Base-by-base conservation (phyloP, 176 grass and related monocot genomes). In the Paspalum notatum region DNA sequence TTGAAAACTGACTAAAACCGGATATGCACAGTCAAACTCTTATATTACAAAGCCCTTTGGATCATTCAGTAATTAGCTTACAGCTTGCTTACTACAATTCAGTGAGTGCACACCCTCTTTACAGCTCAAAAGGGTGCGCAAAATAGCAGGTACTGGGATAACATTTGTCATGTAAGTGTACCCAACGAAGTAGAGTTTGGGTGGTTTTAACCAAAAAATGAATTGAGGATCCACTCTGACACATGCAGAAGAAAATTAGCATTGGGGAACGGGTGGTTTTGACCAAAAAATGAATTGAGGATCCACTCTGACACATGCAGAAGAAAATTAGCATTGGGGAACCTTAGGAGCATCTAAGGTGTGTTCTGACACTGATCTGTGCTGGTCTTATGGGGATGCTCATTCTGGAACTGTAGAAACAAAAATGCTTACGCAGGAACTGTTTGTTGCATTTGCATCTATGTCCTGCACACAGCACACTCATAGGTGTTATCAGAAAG, bases 361-460 rank as follows among this genome's bases (percentile, higher is more conserved):
- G 72, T 75, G 38, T 32, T 76, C 37, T 81, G 12, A 73, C 12
- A 64, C 48, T 54, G 58, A 53, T 81, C 49, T 70, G 56, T 74
- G 62, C 46, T 76, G 39, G 62, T 64, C 7, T 59, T 68, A 44
- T 63, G 70, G 63, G 55, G 15, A 12, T 76, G 21, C 52, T 15
- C 21, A 55, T 57, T 45, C 65, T 79, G n/a, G 60, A 74, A 26
- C 74, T 27, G 45, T 49, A 72, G 42, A 82, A 64, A 76, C 12
- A 12, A 48, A 64, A 71, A 52, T 14, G 81, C 70, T 64, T 67
- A 54, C 17, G 4, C 22, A 14, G 11, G 72, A 81, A 87, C 79
- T 63, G 55, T 70, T 22, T 53, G 38, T 38, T 71, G 72, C 42
- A 84, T 83, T 74, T 84, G 59, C 66, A 79, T 88, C 68, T 41